phyloP scores from a whole-genome alignment of 176 grass and related monocot genomes.

The Carex cristatella region DNA sequence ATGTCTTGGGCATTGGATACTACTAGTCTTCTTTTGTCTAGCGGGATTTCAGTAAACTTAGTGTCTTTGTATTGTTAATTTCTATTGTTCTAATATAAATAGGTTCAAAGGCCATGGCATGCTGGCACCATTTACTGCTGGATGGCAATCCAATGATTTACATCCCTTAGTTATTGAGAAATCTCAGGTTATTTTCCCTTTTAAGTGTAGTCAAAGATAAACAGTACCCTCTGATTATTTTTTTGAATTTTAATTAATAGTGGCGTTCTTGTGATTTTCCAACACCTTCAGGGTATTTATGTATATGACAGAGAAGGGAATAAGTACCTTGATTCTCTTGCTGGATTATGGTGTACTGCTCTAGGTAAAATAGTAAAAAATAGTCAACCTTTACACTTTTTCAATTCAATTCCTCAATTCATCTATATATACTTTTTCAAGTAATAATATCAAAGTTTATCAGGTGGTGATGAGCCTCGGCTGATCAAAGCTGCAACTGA shows the following conservation, averaged over 20 bases:
- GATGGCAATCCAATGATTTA: conserved; percentile 84
- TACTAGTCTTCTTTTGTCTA: background rate
- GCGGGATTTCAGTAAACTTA: background rate
- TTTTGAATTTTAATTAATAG: background rate
- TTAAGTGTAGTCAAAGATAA: background rate
- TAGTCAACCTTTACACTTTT: background rate
- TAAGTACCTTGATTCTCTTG: conserved; percentile 84
- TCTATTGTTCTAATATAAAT: conserved; percentile 9
- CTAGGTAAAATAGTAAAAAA: conserved; percentile 47
- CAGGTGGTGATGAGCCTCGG: conserved; percentile 84
- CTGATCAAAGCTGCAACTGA: conserved; percentile 78
- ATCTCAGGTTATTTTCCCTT: conserved; percentile 56
- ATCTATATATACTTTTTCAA: background rate
- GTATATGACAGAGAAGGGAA: conserved; percentile 88
- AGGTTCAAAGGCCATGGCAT: conserved; percentile 98
- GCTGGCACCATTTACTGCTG: conserved; percentile 98
- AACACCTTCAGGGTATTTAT: conserved; percentile 64
- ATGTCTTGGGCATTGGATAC: background rate
- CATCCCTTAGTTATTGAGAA: conserved; percentile 82
- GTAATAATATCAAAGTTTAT: conserved; percentile 24
- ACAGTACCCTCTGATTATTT: background rate
- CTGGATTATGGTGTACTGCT: conserved; percentile 92
- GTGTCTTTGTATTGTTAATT: conserved; percentile 5
- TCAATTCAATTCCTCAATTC: background rate
- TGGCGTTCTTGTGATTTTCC: background rate